Percentiles rank a stretch among this genome's conserved stretches.
These are phyloP conservation scores for Penstemon davidsonii DNA, from an alignment of 257 asterid species.

Conservation along the genomic window DNA sequence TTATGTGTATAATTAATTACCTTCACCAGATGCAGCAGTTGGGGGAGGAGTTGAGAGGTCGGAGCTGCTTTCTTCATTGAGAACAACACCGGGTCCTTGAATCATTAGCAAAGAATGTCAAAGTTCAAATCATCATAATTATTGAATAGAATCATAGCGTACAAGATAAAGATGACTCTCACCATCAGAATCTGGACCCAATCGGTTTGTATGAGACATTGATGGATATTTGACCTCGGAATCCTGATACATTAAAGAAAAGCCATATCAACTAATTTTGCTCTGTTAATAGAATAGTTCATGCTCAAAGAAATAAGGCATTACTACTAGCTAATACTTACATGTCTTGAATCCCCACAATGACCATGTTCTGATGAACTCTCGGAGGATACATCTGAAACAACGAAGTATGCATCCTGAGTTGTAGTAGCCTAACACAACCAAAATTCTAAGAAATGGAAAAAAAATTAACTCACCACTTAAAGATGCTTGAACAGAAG, in stretches of 20 bases:
- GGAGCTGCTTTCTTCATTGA: slow-evolving; percentile 42
- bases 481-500: slow-evolving; percentile 32
- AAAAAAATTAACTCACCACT: slow-evolving; percentile 47
- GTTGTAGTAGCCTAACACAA: not conserved
- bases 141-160: slow-evolving; percentile 2
- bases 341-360: slow-evolving; percentile 38
- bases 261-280: slow-evolving; percentile 18
- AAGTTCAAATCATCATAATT: slow-evolving; percentile 27
- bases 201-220: slow-evolving; percentile 28
- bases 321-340: slow-evolving; percentile 34
- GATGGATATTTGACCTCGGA: slow-evolving; percentile 34
- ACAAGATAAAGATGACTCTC: slow-evolving; percentile 30
- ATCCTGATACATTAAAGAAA: slow-evolving; percentile 37
- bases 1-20: slow-evolving; percentile 22
- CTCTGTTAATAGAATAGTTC: slow-evolving; percentile 5
- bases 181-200: slow-evolving; percentile 52
- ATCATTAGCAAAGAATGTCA: slow-evolving; percentile 33
- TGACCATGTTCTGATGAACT: slow-evolving; percentile 33
- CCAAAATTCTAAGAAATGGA: not conserved
- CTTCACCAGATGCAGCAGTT: slow-evolving; percentile 45
- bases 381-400: slow-evolving; percentile 44
- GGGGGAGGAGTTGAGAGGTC: slow-evolving; percentile 33
- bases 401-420: not conserved
- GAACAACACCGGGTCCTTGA: slow-evolving; percentile 45
- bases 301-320: slow-evolving; percentile 23